Base-by-base conservation (phyloP, 306 rosid genomes). In the Quercus robur region DNA sequence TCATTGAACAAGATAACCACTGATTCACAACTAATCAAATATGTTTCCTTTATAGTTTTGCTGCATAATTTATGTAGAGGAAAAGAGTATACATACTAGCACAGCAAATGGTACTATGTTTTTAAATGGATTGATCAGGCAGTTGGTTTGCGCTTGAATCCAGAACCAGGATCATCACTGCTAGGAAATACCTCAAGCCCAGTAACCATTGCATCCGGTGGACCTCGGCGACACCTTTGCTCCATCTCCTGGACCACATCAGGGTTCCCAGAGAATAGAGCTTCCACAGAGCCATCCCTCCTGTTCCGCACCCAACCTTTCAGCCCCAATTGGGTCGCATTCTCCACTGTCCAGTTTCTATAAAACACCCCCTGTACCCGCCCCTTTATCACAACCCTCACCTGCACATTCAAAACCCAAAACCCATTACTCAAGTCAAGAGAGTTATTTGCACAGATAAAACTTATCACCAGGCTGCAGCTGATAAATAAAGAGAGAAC, bases 141-240 rank as follows among this genome's bases (percentile, higher is more conserved):
- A 33, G 95, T 91, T 23, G 75, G 90, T 78, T 86, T 84, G 70
- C 90, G 81, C 71, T 89, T 82, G 67, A 94, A 94, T 5, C 85
- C 92, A 35, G 87, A 46, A 57, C 95, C 89, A 35, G 92, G 89
- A 51, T 85, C 88, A 56, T 88, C 97, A n/a, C 77, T 79, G 79
- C 83, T 75, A 1, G 95, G 97, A 55, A 81, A 87, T 76, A 89
- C 88, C 84, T 91, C 85, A 0, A 92, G 55, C 3, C 93, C 97
- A 0, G 99, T 94, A 30, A 91, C 97, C 72, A 87, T 38, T 1
- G 99, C 97, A 12, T 88, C 81, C 1, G 87, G 85, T 0, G 99
- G 96, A 33, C 99, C 97, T 7, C 93, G 97, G 18, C 97, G 91
- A 70, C 99, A 90, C 88, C 99, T 80, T 82, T 80, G 94, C 87